Base-by-base conservation (phyloP, 2,329 filamentous ascomycete genomes). In the Pseudocercospora vitis region DNA sequence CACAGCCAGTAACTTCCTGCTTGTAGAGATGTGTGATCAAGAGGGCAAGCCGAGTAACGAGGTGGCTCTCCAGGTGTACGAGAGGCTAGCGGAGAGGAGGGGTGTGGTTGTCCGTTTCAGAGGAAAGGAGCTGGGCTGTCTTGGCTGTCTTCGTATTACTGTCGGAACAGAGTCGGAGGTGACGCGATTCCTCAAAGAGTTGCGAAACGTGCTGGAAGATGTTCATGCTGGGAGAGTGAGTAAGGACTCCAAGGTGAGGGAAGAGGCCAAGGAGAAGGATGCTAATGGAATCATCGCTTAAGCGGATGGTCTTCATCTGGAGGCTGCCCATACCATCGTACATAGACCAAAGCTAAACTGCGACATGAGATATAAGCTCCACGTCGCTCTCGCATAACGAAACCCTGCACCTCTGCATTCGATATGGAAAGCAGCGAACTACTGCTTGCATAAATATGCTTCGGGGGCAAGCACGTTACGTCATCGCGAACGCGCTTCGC, bases 31-130 rank as follows among this genome's bases (percentile, higher is more conserved):
- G 67, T 76, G 96, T 26, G 82, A 95, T 67, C 74, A 81, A 1
- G 74, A 74, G 3, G 89, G 89, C 0, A 77, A 84, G 68, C 88
- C 94, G 1, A 88, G 90, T 67, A 99, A 96, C 63, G 76, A 78
- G 45, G 81, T 82, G 1, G 94, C 94, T 12, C 71, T 91, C 65
- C 83, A 82, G 8, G 87, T 92, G 6, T 99, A 99, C 71, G 85
- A 95, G 74, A 79, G 77, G 24, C 78, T 99, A 65, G 94, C 94
- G 0, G 90, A 95, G 77, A 81, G 84, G 33, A 86, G 84, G 69
- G 91, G 92, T 0, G 92, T 99, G 0, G 91, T 99, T 5, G 92
- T 97, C 3, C 80, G 94, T 50, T 99, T 97, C 73, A 80, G 94
- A 63, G 94, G 94, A 44, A 95, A 91, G 75, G 94, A 99, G 76